Evolutionary conservation across 495 filamentous ascomycete genomes (phyloP).

Genomic region (Podospora pseudocomata): DNA sequence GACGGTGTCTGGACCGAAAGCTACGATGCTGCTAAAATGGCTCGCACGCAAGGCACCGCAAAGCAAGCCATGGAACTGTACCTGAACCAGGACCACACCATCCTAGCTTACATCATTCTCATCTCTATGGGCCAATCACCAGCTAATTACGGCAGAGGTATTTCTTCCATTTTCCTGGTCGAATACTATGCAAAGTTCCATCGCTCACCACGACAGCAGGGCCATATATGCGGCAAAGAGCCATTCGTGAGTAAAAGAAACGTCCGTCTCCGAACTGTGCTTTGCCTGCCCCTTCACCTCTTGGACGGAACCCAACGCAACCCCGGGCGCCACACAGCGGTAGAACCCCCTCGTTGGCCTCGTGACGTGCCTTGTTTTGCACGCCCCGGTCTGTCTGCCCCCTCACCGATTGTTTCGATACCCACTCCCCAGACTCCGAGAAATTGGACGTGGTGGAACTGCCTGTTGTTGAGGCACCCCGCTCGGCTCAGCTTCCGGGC

Average conservation of each 20-base stretch:
- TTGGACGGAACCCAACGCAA: not conserved
- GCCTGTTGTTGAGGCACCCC: slow-evolving; percentile 2
- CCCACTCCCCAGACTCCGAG: slow-evolving; percentile 20
- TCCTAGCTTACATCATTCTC: not conserved
- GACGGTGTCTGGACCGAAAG: not conserved
- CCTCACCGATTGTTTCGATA: slow-evolving; percentile 8
- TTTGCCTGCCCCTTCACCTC: not conserved
- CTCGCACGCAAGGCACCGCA: not conserved
- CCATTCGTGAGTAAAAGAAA: not conserved
- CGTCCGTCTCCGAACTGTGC: not conserved
- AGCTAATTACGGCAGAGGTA: not conserved
- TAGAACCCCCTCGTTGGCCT: slow-evolving; percentile 16
- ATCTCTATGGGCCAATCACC: not conserved
- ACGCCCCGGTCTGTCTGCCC: slow-evolving; percentile 10
- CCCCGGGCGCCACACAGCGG: slow-evolving; percentile 6
- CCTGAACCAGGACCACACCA: not conserved
- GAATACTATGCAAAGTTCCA: not conserved
- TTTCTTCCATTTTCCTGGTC: not conserved
- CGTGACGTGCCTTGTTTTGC: slow-evolving; percentile 30
- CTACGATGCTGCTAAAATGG: not conserved
- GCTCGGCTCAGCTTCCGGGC: slow-evolving; percentile 23
- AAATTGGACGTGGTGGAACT: slow-evolving; percentile 24
- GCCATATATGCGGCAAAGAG: not conserved
- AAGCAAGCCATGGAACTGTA: not conserved
- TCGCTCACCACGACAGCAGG: not conserved